phyloP scores from a whole-genome alignment of 2,329 filamentous ascomycete species.

The Chaetomium strumarium region DNA sequence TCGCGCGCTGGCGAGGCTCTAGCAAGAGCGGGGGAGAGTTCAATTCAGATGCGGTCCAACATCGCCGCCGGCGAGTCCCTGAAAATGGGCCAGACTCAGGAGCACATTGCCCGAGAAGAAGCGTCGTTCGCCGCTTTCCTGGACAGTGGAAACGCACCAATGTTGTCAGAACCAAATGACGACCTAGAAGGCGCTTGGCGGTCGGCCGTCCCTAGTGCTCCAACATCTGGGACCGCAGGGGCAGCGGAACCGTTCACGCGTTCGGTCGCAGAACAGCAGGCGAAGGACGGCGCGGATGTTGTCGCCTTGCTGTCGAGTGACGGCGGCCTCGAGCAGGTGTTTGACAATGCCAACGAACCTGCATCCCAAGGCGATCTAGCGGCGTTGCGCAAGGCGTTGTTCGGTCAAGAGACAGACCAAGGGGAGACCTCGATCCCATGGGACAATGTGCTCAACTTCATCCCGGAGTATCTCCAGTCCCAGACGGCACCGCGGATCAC shows the following conservation, averaged over 20 bases:
- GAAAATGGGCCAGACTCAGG: conserved; percentile 25
- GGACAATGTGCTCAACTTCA: conserved; percentile 47
- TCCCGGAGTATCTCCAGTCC: conserved; percentile 34
- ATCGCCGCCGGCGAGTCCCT: conserved; percentile 22
- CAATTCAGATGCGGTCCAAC: conserved; percentile 17
- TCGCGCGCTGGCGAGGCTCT: conserved; percentile 17
- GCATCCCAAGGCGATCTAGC: conserved; percentile 28
- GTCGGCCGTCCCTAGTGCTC: not conserved
- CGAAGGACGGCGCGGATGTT: conserved; percentile 36
- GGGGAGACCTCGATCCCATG: conserved; percentile 29
- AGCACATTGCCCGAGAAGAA: conserved; percentile 30
- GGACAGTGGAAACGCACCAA: conserved; percentile 24
- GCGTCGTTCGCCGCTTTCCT: conserved; percentile 35
- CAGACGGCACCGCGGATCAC: not conserved
- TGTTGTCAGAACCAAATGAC: conserved; percentile 17
- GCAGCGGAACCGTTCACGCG: conserved; percentile 2
- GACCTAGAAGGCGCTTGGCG: conserved; percentile 20
- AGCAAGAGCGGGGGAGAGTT: conserved; percentile 21
- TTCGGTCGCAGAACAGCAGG: conserved; percentile 32
- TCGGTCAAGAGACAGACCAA: conserved; percentile 25
- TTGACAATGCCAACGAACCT: conserved; percentile 21
- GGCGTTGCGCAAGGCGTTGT: conserved; percentile 36
- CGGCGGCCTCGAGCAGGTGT: conserved; percentile 23
- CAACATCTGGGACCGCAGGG: not conserved
- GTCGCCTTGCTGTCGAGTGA: conserved; percentile 32